A percentile compares a stretch with the other conserved stretches of the same genome.
These are phyloP conservation scores for Ceratocystiopsis sp. DNA, from an alignment of 2,329 filamentous ascomycete genomes.

Conservation along the genomic window DNA sequence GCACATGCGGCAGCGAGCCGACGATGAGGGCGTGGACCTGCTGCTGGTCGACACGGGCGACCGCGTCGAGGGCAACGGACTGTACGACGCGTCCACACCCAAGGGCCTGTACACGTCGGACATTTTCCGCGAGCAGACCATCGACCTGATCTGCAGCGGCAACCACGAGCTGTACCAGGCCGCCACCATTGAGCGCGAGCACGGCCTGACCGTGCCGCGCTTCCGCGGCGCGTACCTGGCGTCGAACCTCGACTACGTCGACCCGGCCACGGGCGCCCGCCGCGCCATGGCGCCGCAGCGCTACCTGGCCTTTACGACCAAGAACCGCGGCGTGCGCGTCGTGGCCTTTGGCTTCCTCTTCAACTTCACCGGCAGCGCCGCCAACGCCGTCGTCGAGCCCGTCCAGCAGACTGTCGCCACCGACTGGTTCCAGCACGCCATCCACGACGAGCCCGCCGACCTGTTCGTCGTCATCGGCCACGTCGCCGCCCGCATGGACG, in stretches of 20 bases:
- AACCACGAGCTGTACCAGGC: slow-evolving; percentile 91
- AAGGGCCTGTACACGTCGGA: slow-evolving; percentile 82
- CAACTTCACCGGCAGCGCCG: slow-evolving; percentile 77
- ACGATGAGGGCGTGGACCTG: slow-evolving; percentile 63
- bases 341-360: slow-evolving; percentile 90
- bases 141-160: slow-evolving; percentile 74
- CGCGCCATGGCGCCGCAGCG: slow-evolving; percentile 57
- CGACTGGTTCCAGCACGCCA: slow-evolving; percentile 74
- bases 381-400: slow-evolving; percentile 71
- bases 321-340: slow-evolving; percentile 69
- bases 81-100: slow-evolving; percentile 78
- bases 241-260: slow-evolving; percentile 82
- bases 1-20: slow-evolving; percentile 63
- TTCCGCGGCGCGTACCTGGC: slow-evolving; percentile 70
- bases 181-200: slow-evolving; percentile 63
- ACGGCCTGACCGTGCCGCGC: slow-evolving; percentile 62
- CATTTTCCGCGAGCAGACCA: slow-evolving; percentile 64
- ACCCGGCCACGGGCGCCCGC: slow-evolving; percentile 46
- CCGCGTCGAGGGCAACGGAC: slow-evolving; percentile 78
- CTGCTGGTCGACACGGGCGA: slow-evolving; percentile 94
- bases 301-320: slow-evolving; percentile 80
- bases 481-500: slow-evolving; percentile 62
- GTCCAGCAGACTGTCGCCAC: slow-evolving; percentile 70
- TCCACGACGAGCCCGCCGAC: slow-evolving; percentile 62
- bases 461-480: slow-evolving; percentile 78